Percentiles rank a stretch among this genome's conserved stretches.
These are phyloP conservation scores for Backusella morwellensis DNA, from an alignment of 192 early-diverging fungal species.

Conservation along the genomic window DNA sequence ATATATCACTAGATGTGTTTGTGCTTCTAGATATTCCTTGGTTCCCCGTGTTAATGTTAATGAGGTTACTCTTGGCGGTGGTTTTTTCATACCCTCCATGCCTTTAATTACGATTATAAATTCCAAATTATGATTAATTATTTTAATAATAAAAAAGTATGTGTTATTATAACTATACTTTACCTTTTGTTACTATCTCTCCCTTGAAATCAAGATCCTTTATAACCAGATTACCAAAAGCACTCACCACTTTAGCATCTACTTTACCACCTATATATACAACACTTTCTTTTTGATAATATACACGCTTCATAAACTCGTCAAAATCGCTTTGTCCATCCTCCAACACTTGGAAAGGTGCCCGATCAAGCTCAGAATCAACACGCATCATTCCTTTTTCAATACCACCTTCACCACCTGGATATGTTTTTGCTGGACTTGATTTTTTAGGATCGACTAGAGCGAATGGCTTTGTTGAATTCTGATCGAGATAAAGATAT, in stretches of 20 bases:
- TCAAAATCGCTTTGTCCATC: constrained; percentile 35
- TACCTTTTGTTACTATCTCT: constrained; percentile 34
- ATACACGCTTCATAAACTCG: constrained; percentile 26
- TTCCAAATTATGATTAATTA: neutral
- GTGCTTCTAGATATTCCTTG: constrained; percentile 18
- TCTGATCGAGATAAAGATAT: constrained; percentile 16
- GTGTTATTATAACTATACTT: neutral
- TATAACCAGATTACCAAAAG: constrained; percentile 28
- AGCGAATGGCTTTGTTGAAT: constrained; percentile 32
- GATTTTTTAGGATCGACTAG: constrained; percentile 18
- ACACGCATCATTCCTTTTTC: constrained; percentile 19
- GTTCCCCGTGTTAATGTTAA: constrained; percentile 22
- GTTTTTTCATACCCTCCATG: constrained; percentile 33
- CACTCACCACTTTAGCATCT: constrained; percentile 24
- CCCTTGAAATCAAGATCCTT: constrained; percentile 32
- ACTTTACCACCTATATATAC: constrained; percentile 31
- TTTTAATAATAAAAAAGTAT: neutral
- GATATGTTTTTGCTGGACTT: constrained; percentile 16
- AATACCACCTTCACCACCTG: neutral
- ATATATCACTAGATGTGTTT: constrained; percentile 19
- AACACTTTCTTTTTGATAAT: constrained; percentile 12
- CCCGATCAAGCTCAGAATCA: constrained; percentile 11
- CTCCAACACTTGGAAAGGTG: constrained; percentile 27
- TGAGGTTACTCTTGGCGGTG: constrained; percentile 25
- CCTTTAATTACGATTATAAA: constrained; percentile 10